Conservation (phyloP, 495 filamentous ascomycete genomes). For the Jackrogersella multiformis region DNA sequence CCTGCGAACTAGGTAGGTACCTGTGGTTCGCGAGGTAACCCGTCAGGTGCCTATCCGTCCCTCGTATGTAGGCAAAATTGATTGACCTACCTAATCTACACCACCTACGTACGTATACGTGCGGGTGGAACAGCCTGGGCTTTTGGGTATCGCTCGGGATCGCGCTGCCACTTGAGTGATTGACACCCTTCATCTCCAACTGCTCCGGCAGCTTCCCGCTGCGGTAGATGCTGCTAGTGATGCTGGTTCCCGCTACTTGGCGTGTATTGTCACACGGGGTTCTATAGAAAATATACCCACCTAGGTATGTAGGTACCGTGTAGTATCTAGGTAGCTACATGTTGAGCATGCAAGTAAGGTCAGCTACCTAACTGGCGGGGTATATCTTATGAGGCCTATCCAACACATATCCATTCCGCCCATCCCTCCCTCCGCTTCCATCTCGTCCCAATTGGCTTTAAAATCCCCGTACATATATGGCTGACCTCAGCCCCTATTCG, state of each 20-base stretch:
- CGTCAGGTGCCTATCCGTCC: constrained; percentile 6
- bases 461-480: not conserved
- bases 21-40: too few species aligned
- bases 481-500: constrained; percentile 24
- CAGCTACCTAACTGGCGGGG: constrained; percentile 5
- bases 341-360: constrained; percentile 5
- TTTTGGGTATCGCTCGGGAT: constrained; percentile 11
- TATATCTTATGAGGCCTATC: not conserved
- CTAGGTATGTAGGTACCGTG: not conserved
- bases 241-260: constrained; percentile 12
- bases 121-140: constrained; percentile 11
- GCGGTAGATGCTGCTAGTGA: constrained; percentile 11
- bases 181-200: constrained; percentile 7
- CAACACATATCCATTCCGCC: not conserved
- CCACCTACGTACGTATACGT: not conserved
- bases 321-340: too few species aligned
- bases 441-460: not conserved
- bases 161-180: constrained; percentile 3
- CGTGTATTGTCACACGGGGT: too few species aligned
- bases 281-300: constrained; percentile 1
- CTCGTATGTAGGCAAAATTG: constrained; percentile 7
- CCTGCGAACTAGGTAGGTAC: not conserved
- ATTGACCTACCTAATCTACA: constrained; percentile 8
- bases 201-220: constrained; percentile 3
- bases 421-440: not conserved